Evolutionary conservation across 1,284 basidiomycete species (phyloP).

Genomic region (Leccinum pachyderme): DNA sequence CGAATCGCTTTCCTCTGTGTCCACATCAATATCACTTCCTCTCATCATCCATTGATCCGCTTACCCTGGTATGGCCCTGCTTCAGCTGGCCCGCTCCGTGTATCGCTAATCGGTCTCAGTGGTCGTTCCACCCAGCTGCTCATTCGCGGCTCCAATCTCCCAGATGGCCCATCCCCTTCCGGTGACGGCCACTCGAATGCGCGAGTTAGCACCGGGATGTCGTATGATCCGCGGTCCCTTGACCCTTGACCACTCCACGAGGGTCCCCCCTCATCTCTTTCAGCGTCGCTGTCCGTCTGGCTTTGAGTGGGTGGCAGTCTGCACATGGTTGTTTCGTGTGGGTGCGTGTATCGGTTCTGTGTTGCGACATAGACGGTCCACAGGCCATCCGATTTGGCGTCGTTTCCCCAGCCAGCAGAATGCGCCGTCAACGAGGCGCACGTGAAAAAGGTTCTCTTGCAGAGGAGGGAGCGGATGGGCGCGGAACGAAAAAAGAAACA

Average conservation of each 20-base stretch:
- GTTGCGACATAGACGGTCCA: conserved; percentile 15
- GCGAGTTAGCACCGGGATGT: conserved; percentile 17
- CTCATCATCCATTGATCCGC: conserved; percentile 2
- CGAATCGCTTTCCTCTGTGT: conserved; percentile 19
- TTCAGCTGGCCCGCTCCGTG: conserved; percentile 4
- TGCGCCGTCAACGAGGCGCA: conserved; percentile 9
- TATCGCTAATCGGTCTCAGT: conserved; percentile 17
- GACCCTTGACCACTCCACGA: conserved; percentile 17
- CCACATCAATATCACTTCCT: conserved; percentile 10
- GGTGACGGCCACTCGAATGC: conserved; percentile 29
- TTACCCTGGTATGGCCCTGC: conserved; percentile 23
- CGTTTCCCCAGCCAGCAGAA: conserved; percentile 6
- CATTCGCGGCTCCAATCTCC: conserved; percentile 12
- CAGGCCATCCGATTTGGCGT: conserved; percentile 25
- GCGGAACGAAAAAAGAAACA: conserved; percentile 29
- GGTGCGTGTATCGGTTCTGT: conserved; percentile 18
- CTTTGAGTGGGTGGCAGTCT: conserved; percentile 21
- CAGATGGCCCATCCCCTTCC: conserved; percentile 16
- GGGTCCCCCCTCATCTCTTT: conserved; percentile 33
- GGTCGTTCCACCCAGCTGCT: conserved; percentile 13
- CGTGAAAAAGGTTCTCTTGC: conserved; percentile 5
- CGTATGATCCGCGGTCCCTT: conserved; percentile 17
- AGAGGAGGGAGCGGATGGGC: conserved; percentile 18
- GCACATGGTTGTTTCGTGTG: conserved; percentile 18
- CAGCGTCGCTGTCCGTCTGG: conserved; percentile 32